Base-by-base conservation (phyloP, 2,329 filamentous ascomycete species). In the Ophiostoma quercus region DNA sequence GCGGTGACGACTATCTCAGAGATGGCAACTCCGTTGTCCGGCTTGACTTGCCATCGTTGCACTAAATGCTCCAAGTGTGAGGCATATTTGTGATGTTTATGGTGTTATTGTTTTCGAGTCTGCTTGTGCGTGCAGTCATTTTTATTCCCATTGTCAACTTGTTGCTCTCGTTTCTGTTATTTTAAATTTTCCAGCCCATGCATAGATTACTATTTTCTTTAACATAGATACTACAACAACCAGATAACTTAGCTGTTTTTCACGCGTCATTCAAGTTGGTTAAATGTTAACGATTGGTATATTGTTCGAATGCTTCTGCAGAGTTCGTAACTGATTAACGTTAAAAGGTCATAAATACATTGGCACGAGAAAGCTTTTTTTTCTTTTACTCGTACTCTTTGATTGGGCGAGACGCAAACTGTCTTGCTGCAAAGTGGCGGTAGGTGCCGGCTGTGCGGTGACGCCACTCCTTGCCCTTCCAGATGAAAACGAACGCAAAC, bases 341-440 rank as follows among this genome's bases (percentile, higher is more conserved):
- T 47, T 47, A 19, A n/a, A 47, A 47, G 16, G 43, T n/a, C 14
- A 6, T 47, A 6, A 47, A 47, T n/a, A 19, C 7, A 47, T 47
- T 14, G 39, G 39, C 9, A 41, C 11, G 12, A 8, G 39, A 11
- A 41, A 41, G 39, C 2, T 12, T 41, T 41, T 14, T 14, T 14
- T 3, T 1, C 9, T 12, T 57, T 14, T 39, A 39, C 34, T 65
- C 16, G 9, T 70, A 68, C 29, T 70, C 63, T 19, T 68, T 71
- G 9, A 72, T 69, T 3, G 71, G 69, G 14, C 71, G 71, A 9
- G 68, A 70, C 6, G 71, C 67, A 22, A 72, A 72, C 54, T 72
- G 71, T 8, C 71, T 22, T 8, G 41, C 9, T 0, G 67, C 62
- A 70, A 57, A 72, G 25, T 71, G 47, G 37, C 68, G 60, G 62